Percentiles rank a stretch among this genome's conserved stretches.
These are phyloP conservation scores for Cavenderia fasciculata DNA, from an alignment of 78 protist genomes.

Conservation along the genomic window DNA sequence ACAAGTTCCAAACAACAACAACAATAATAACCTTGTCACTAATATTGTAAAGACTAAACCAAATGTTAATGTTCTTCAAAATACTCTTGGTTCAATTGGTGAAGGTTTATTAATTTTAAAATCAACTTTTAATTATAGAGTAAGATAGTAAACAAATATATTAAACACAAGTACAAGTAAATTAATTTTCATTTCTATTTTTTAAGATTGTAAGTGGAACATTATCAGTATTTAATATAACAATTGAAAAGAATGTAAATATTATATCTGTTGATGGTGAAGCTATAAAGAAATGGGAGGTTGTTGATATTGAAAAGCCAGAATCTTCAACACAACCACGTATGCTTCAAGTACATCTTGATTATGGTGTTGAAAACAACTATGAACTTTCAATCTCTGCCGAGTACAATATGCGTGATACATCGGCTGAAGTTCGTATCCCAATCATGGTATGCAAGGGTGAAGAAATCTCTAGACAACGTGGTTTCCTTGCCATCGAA, in stretches of 20 bases:
- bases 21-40: neutral
- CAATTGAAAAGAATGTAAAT: conserved; percentile 14
- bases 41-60: conserved; percentile 24
- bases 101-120: conserved; percentile 50
- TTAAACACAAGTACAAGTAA: neutral
- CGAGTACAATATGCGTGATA: conserved; percentile 36
- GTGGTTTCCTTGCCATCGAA: conserved; percentile 66
- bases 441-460: conserved; percentile 54
- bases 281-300: conserved; percentile 68
- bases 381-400: conserved; percentile 9
- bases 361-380: conserved; percentile 61
- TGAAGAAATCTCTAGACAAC: conserved; percentile 53
- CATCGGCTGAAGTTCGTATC: conserved; percentile 34
- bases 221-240: conserved; percentile 32
- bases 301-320: neutral
- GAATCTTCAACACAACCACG: neutral
- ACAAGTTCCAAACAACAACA: neutral
- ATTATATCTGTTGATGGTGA: conserved; percentile 51
- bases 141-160: neutral
- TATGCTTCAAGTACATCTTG: neutral
- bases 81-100: conserved; percentile 41
- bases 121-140: conserved; percentile 25
- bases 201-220: conserved; percentile 30
- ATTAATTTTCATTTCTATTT: neutral
- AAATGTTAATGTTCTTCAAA: conserved; percentile 33